phyloP scores from a whole-genome alignment of 257 asterid species.

The Primulina tabacum region DNA sequence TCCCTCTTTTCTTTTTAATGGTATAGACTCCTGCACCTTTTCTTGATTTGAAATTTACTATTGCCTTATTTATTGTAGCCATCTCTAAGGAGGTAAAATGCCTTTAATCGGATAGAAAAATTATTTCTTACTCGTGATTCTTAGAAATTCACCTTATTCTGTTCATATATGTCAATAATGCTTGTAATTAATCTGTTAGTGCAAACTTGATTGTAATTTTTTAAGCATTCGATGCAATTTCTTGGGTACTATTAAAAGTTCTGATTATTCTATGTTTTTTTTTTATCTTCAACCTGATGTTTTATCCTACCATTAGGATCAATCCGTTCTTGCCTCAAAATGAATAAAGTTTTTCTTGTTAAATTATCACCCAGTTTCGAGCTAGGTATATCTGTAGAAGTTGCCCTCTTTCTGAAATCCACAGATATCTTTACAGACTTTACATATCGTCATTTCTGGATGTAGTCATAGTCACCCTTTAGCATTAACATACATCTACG shows the following conservation, averaged over 20 bases:
- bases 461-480: too few relatives aligned
- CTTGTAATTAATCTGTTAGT: too few relatives aligned
- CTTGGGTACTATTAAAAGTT: not conserved
- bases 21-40: constrained; percentile 10
- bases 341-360: not conserved
- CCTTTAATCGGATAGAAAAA: constrained; percentile 2
- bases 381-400: too few relatives aligned
- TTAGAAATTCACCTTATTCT: too few relatives aligned
- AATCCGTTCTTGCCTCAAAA: not conserved
- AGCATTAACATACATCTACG: too few relatives aligned
- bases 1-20: constrained; percentile 5
- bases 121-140: not conserved
- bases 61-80: not conserved
- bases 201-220: not conserved
- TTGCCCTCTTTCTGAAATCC: too few relatives aligned
- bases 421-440: too few relatives aligned
- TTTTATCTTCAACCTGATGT: too few relatives aligned
- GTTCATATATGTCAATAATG: too few relatives aligned
- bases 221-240: not conserved
- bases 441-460: too few relatives aligned
- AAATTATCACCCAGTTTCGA: not conserved
- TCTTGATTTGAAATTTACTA: constrained; percentile 7
- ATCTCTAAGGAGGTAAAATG: not conserved
- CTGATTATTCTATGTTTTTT: not conserved
- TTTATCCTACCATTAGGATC: too few relatives aligned